These are phyloP conservation scores for Candida freyschussii DNA, from an alignment of 1,139 yeast genomes.

Conservation along the genomic window DNA sequence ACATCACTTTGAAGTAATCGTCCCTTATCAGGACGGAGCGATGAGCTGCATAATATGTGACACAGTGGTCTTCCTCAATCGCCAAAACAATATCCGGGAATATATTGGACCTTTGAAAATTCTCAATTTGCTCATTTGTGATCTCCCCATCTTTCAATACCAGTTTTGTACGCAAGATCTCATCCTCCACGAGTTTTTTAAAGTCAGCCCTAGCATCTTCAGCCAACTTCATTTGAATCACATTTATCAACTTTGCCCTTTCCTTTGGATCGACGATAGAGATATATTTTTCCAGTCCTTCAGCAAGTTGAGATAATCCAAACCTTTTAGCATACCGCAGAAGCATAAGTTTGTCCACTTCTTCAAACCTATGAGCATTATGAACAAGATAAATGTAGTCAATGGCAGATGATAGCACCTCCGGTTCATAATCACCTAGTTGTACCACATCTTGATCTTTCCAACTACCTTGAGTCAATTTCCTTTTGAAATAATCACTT, in stretches of 20 bases:
- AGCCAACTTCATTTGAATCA: conserved; percentile 40
- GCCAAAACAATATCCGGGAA: conserved; percentile 48
- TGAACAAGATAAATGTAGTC: conserved; percentile 51
- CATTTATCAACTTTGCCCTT: conserved; percentile 40
- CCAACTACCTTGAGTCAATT: conserved; percentile 24
- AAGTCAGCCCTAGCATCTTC: conserved; percentile 46
- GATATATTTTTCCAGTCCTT: conserved; percentile 28
- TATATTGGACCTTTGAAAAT: conserved; percentile 11
- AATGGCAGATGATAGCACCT: conserved; percentile 37
- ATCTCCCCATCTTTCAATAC: conserved; percentile 5
- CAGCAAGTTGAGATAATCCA: conserved; percentile 35
- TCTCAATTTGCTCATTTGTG: conserved; percentile 6
- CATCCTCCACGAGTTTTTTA: conserved; percentile 33
- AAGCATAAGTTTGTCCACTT: conserved; percentile 30
- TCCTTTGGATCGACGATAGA: conserved; percentile 28
- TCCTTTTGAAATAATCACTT: conserved; percentile 27
- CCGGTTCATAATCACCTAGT: conserved; percentile 20
- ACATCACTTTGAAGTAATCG: conserved; percentile 63
- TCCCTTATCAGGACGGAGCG: conserved; percentile 55
- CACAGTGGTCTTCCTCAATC: conserved; percentile 29
- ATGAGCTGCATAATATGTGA: conserved; percentile 53
- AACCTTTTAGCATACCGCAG: conserved; percentile 33
- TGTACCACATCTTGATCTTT: conserved; percentile 13
- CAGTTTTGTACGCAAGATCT: conserved; percentile 33
- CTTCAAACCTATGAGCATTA: conserved; percentile 31